Base-by-base conservation (phyloP, 345 rosid genomes). In the Cardamine occulta region DNA sequence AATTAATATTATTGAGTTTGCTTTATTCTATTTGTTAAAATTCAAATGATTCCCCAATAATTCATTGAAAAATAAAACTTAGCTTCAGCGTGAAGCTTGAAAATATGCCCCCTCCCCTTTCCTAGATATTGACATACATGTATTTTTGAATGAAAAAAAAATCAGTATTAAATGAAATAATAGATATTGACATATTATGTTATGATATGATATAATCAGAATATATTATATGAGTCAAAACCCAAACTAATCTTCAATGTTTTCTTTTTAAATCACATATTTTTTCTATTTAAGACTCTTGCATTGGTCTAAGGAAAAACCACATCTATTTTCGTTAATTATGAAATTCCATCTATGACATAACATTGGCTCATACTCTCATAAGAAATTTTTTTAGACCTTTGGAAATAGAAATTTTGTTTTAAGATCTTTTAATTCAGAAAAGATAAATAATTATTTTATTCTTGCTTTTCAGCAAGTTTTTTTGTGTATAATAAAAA, bases 11-110 rank as follows among this genome's bases (percentile, higher is more conserved):
- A 77, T 77, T 71, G 72, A 47, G 45, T 56, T 77, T 70, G 62
- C 80, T 77, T 77, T 77, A 77, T 77, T 70, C 80, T 77, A 47
- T 64, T 17, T 70, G 11, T 64, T 19, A 28, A 77, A 77, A 70
- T 77, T 77, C 80, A 77, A 70, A 77, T 56, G 80, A 77, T 77
- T 71, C 80, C 71, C 80, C 80, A 77, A 77, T 77, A 77, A 77
- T 70, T 70, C 80, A 71, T 77, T 55, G 80, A 71, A 64, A 77
- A 64, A 64, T 17, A 45, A 71, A 56, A 56, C 67, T 11, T 57
- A 64, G 26, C 75, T 77, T 77, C 75, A 77, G 66, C 72, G 71
- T 57, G 76, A 70, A 63, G 80, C 72, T 70, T 70, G 7, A 63
- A 31, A 70, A 47, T 54, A 56, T 55, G 18, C 75, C 44, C 29